Base-by-base conservation (phyloP, 257 asterid genomes). In the Plantago elongata region DNA sequence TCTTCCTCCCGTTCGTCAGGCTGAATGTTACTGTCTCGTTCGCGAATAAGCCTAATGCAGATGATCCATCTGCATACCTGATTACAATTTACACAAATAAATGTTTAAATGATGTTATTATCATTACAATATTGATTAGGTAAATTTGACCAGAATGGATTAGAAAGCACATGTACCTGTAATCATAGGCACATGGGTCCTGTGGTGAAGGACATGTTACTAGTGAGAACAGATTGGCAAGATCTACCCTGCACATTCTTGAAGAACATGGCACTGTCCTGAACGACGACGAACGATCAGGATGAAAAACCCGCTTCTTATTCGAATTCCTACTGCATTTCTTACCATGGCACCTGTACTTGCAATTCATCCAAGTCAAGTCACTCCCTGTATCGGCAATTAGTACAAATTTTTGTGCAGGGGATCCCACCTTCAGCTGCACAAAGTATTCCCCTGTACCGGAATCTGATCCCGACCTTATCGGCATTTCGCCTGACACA, bases 351-450 rank as follows among this genome's bases (percentile, higher is more conserved):
- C 88, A 79, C 27, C 69, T 57, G 59, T 75, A 71, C 42, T 46
- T 48, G 54, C 92, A 84, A 12, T 73, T 82, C 60, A 50, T 72
- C 92, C 92, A 84, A 15, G 86, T 84, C 40, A 84, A 65, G 16
- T 84, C 92, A 44, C 92, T 84, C 48, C 86, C 92, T 0, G 92
- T 84, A 22, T 84, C 92, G 1, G 81, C 83, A 62, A 84, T 74
- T 58, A 81, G 78, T 62, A 55, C 54, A 44, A 73, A 22, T 18
- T 45, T 74, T 66, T 77, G 84, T 42, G 81, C 57, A 10, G 84
- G 89, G 40, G 84, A 71, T 17, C 92, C 92, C 34, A 75, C 72
- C 29, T 72, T 62, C 22, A 79, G 7, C 44, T 65, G 64, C 74
- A 79, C 89, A 42, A 84, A 64, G 51, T 84, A 84, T 79, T 79